These are phyloP conservation scores for Coemansia sp. DNA, from an alignment of 192 early-diverging fungal genomes.

Conservation along the genomic window DNA sequence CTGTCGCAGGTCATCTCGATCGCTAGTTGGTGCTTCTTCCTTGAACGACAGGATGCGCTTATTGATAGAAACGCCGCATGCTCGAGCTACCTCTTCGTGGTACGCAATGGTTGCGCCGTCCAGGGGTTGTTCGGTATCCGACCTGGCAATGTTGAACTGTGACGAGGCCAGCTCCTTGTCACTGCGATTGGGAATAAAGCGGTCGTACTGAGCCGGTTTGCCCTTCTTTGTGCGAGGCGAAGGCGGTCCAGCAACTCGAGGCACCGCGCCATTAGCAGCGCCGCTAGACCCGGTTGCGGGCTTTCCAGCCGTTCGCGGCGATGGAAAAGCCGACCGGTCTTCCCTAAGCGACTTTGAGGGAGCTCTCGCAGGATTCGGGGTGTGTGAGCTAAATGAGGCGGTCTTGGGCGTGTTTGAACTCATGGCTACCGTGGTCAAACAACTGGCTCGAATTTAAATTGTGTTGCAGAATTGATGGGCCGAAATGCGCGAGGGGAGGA, in stretches of 20 bases:
- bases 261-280: background rate
- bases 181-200: conserved; percentile 83
- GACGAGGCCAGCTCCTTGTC: conserved; percentile 67
- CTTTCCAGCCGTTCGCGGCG: conserved; percentile 31
- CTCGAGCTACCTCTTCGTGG: conserved; percentile 77
- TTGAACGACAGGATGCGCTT: conserved; percentile 82
- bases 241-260: conserved; percentile 11
- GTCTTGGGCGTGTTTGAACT: conserved; percentile 20
- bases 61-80: conserved; percentile 74
- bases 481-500: background rate
- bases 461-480: background rate
- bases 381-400: conserved; percentile 8
- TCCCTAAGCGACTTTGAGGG: conserved; percentile 15
- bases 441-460: background rate
- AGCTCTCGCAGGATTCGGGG: conserved; percentile 9
- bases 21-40: conserved; percentile 68
- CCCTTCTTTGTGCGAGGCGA: conserved; percentile 34
- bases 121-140: conserved; percentile 43
- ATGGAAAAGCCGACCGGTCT: conserved; percentile 20
- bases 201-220: conserved; percentile 66
- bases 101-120: conserved; percentile 58
- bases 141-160: conserved; percentile 65
- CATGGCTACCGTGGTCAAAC: conserved; percentile 6
- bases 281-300: background rate
- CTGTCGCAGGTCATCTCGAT: conserved; percentile 55